Percentiles rank a stretch among this genome's conserved stretches.
Conservation (phyloP, 1,284 basidiomycete genomes). For the Ustilago hordei region DNA sequence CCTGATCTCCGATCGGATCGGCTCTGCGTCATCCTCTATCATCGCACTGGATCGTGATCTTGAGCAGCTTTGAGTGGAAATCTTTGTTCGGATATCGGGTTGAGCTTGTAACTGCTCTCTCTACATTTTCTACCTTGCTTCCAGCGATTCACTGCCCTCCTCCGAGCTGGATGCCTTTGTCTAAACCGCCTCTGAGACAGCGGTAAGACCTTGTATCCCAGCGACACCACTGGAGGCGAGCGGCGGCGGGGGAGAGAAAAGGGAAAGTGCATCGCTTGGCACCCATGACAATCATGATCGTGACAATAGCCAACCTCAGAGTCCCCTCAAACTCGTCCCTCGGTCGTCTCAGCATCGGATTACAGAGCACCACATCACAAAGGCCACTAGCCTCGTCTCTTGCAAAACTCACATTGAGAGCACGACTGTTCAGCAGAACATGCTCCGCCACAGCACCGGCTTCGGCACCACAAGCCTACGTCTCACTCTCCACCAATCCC, state of each 20-base stretch:
- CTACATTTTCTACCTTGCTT: background rate
- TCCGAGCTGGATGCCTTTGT: background rate
- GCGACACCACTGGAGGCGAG: background rate
- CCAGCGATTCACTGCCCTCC: background rate
- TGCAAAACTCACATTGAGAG: too few species aligned
- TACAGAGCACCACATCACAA: background rate
- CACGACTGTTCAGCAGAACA: too few species aligned
- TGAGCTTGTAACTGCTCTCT: background rate
- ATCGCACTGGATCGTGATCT: too few species aligned
- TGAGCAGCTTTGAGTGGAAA: too few species aligned
- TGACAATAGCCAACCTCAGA: background rate
- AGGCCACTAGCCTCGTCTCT: too few species aligned
- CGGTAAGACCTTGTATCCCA: background rate
- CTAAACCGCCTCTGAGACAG: background rate
- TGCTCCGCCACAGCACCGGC: background rate
- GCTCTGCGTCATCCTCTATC: too few species aligned
- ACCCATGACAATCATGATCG: background rate
- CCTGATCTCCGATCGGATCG: too few species aligned
- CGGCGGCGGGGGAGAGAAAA: background rate
- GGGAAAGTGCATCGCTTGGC: background rate
- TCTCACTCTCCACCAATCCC: constrained; percentile 85
- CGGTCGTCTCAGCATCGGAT: background rate
- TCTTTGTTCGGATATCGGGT: constrained; percentile 1
- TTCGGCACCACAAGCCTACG: constrained; percentile 73
- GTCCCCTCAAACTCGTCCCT: background rate